Evolutionary conservation across 306 rosid species (phyloP).

Genomic region (Cucurbita pepo): DNA sequence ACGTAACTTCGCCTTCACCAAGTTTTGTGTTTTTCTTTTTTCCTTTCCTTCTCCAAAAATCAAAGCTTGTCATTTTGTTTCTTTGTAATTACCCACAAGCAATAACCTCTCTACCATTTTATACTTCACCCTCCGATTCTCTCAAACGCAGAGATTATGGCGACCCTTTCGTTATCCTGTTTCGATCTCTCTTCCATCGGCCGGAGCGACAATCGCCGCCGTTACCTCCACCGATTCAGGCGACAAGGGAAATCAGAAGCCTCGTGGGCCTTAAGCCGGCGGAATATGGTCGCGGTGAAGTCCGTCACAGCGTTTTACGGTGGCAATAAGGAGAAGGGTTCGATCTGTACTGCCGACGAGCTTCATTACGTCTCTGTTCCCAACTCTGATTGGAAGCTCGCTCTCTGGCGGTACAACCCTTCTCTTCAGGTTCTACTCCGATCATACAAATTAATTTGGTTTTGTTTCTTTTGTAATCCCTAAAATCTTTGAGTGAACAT

Average conservation of each 20-base stretch:
- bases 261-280: background rate
- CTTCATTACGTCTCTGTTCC: constrained; percentile 60
- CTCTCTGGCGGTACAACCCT: constrained; percentile 90
- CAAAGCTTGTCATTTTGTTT: background rate
- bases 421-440: constrained; percentile 30
- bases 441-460: background rate
- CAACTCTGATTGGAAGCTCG: constrained; percentile 72
- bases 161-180: background rate
- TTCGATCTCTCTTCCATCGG: background rate
- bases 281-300: background rate
- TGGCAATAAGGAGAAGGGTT: constrained; percentile 4
- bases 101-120: background rate
- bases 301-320: background rate
- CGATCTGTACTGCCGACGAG: constrained; percentile 67
- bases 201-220: background rate
- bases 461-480: background rate
- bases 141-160: background rate
- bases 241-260: background rate
- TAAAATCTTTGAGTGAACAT: background rate
- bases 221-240: background rate
- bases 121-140: background rate
- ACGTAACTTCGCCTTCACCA: background rate
- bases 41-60: background rate
- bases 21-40: background rate
- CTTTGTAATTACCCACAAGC: background rate